Percentiles rank a stretch among this genome's conserved stretches.
phyloP scores from a whole-genome alignment of 75 land plant species.

The Sequoia sempervirens region DNA sequence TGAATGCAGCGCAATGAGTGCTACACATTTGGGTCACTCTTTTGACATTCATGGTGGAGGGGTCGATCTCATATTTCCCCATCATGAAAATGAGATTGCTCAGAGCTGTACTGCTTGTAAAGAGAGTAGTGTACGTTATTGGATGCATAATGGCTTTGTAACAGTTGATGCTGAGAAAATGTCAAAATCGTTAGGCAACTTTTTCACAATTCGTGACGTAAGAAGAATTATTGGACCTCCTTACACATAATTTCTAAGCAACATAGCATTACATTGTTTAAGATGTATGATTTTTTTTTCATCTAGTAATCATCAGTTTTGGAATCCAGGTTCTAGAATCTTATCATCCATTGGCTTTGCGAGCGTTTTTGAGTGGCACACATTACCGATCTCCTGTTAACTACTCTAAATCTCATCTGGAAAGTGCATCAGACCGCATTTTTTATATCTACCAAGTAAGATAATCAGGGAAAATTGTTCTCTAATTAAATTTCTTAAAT shows the following conservation, averaged over 20 bases:
- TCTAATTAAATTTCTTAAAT: not conserved
- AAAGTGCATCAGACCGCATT: conserved; percentile 80
- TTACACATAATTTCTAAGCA: not conserved
- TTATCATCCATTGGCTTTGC: conserved; percentile 90
- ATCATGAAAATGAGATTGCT: conserved; percentile 98
- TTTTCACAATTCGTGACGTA: conserved; percentile 97
- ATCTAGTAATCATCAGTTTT: not conserved
- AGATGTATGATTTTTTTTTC: not conserved
- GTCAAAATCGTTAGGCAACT: conserved; percentile 96
- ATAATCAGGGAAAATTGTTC: conserved; percentile 36
- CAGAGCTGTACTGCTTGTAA: conserved; percentile 93
- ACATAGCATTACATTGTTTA: not conserved
- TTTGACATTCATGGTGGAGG: conserved; percentile 99
- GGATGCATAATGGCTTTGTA: conserved; percentile 99
- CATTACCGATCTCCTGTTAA: conserved; percentile 87
- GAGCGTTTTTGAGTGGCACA: conserved; percentile 78
- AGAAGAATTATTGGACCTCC: not conserved
- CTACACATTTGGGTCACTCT: conserved; percentile 55
- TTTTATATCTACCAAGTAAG: conserved; percentile 60
- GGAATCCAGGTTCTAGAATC: conserved; percentile 63
- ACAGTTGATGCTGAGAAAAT: conserved; percentile 82
- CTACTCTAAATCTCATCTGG: conserved; percentile 66
- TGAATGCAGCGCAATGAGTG: conserved; percentile 99
- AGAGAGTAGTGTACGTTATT: conserved; percentile 65
- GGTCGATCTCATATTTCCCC: conserved; percentile 91